These are phyloP conservation scores for Cordyceps pruinosa DNA, from an alignment of 2,329 filamentous ascomycete species.

Conservation along the genomic window DNA sequence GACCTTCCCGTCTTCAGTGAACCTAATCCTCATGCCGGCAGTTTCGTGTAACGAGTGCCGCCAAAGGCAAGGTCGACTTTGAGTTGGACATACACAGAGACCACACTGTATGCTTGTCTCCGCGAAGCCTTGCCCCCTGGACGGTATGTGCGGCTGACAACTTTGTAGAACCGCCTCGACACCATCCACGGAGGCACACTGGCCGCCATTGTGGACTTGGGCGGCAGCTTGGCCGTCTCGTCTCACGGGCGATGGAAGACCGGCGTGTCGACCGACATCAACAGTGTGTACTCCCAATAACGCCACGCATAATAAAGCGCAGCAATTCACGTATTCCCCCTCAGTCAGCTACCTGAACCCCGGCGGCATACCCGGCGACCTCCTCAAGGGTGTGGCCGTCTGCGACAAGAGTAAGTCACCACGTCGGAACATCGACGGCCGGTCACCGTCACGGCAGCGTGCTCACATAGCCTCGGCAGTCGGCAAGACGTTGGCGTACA, in stretches of 20 bases:
- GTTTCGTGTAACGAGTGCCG: conserved; percentile 60
- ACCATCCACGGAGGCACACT: conserved; percentile 75
- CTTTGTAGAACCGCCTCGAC: conserved; percentile 60
- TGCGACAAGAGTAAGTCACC: conserved; percentile 53
- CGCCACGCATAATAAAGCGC: background rate
- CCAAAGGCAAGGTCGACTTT: conserved; percentile 64
- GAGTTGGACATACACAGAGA: conserved; percentile 68
- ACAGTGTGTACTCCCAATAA: conserved; percentile 35
- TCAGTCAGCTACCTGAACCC: conserved; percentile 57
- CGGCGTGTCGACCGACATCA: conserved; percentile 59
- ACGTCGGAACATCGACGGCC: background rate
- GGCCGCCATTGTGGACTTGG: conserved; percentile 65
- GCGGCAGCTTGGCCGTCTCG: conserved; percentile 58
- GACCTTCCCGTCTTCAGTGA: background rate
- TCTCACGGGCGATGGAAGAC: conserved; percentile 57
- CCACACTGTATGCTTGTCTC: conserved; percentile 54
- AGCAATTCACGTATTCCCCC: background rate
- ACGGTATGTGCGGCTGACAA: background rate
- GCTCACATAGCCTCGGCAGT: conserved; percentile 32
- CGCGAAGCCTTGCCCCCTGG: no score
- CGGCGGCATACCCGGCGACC: conserved; percentile 51
- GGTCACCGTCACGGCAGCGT: background rate
- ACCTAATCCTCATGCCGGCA: conserved; percentile 25
- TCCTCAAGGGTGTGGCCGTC: conserved; percentile 47
- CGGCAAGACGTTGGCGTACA: conserved; percentile 58